These are phyloP conservation scores for Orobanche coerulescens DNA, from an alignment of 257 asterid genomes.

Conservation along the genomic window DNA sequence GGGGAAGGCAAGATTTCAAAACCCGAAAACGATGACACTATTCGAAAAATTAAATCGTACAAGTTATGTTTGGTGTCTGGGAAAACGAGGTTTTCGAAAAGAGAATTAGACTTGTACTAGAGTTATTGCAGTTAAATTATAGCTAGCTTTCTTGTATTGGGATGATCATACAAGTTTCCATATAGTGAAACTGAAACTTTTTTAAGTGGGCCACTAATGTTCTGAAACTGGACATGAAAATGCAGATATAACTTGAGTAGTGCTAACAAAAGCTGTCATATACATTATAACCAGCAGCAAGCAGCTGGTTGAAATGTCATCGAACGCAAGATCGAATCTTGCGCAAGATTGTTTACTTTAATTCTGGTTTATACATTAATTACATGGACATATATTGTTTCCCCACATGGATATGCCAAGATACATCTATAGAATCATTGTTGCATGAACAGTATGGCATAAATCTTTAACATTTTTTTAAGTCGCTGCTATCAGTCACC, in stretches of 20 bases:
- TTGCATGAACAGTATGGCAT: too few species aligned
- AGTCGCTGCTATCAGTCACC: neutral
- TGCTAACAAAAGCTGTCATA: neutral
- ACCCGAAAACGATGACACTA: neutral
- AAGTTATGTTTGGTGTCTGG: too few species aligned
- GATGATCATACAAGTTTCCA: too few species aligned
- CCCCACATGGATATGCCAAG: neutral
- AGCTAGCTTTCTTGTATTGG: neutral
- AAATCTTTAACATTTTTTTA: too few species aligned
- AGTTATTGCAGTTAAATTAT: neutral
- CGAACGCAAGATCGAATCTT: too few species aligned
- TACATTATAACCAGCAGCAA: neutral
- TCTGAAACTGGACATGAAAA: neutral
- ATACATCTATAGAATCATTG: neutral
- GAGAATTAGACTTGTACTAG: neutral
- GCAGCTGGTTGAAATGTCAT: neutral
- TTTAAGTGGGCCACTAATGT: too few species aligned
- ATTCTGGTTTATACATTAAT: neutral
- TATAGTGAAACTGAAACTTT: too few species aligned
- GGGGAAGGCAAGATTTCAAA: neutral
- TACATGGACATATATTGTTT: neutral
- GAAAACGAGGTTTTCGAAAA: too few species aligned
- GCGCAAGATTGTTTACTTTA: neutral
- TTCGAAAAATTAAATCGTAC: neutral
- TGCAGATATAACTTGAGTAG: neutral